Conservation (phyloP, 2,329 filamentous ascomycete genomes). For the Fusarium globosum region DNA sequence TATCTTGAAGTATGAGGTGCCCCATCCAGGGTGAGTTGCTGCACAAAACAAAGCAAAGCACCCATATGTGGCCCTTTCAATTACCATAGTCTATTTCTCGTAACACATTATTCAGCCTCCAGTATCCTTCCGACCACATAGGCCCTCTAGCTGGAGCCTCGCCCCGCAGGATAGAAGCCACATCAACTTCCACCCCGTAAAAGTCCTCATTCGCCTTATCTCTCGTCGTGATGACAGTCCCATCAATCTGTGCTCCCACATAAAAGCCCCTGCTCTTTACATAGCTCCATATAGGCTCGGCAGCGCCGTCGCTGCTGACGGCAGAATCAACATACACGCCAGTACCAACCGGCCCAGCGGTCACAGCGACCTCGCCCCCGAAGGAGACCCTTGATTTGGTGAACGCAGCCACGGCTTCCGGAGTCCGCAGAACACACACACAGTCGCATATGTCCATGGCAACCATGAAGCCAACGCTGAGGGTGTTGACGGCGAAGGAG, state of each 20-base stretch:
- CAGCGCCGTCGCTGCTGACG: background rate
- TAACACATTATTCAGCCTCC: background rate
- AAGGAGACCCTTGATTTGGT: background rate
- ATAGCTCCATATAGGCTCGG: background rate
- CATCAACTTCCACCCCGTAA: background rate
- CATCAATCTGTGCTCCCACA: background rate
- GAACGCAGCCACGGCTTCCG: background rate
- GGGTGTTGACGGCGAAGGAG: background rate
- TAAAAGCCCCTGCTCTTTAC: background rate
- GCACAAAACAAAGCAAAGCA: background rate
- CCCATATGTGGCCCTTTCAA: background rate
- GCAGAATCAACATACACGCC: background rate
- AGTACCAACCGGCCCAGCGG: background rate
- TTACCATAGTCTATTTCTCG: background rate
- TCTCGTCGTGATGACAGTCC: background rate
- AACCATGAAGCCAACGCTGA: background rate
- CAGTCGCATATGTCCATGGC: background rate
- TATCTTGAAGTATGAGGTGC: background rate
- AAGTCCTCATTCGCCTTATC: background rate
- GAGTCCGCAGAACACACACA: background rate
- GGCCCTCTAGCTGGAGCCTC: background rate
- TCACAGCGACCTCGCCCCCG: background rate
- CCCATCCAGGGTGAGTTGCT: background rate
- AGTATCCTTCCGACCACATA: background rate
- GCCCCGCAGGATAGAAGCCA: background rate